Conservation (phyloP, 192 early-diverging fungal species). For the Coemansia erecta region DNA sequence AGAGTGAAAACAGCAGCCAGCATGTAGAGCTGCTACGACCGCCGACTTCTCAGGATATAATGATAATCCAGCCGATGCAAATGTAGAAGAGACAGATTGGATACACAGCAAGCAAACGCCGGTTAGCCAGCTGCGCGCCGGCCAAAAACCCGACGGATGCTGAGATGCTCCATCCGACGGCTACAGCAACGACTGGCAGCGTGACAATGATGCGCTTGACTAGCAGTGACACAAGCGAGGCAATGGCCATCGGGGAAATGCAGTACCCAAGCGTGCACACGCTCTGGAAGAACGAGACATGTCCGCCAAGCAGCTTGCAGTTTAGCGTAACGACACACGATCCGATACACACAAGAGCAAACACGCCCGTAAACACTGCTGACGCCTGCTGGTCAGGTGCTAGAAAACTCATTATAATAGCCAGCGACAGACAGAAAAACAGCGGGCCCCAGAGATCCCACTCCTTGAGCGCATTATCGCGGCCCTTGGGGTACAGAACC, state of each 20-base stretch:
- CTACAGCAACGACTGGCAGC: slow-evolving; percentile 67
- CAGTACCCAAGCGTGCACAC: slow-evolving; percentile 98
- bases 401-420: slow-evolving; percentile 76
- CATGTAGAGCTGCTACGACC: background rate
- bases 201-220: slow-evolving; percentile 66
- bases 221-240: slow-evolving; percentile 70
- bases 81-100: slow-evolving; percentile 96
- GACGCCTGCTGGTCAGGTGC: slow-evolving; percentile 80
- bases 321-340: slow-evolving; percentile 93
- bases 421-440: slow-evolving; percentile 86
- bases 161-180: slow-evolving; percentile 86
- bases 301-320: slow-evolving; percentile 90
- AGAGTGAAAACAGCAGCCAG: background rate
- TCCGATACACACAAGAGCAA: slow-evolving; percentile 95
- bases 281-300: slow-evolving; percentile 94
- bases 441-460: slow-evolving; percentile 98
- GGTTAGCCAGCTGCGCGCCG: slow-evolving; percentile 81
- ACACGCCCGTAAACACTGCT: slow-evolving; percentile 85
- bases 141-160: slow-evolving; percentile 92
- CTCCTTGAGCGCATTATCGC: slow-evolving; percentile 42
- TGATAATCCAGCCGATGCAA: slow-evolving; percentile 91
- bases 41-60: slow-evolving; percentile 56
- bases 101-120: slow-evolving; percentile 84
- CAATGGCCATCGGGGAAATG: slow-evolving; percentile 87
- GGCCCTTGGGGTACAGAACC: slow-evolving; percentile 45